Percentiles rank a stretch among this genome's conserved stretches.
Evolutionary conservation across 805 yeast genomes (phyloP).

Genomic region (Phaffomyces thermotolerans): DNA sequence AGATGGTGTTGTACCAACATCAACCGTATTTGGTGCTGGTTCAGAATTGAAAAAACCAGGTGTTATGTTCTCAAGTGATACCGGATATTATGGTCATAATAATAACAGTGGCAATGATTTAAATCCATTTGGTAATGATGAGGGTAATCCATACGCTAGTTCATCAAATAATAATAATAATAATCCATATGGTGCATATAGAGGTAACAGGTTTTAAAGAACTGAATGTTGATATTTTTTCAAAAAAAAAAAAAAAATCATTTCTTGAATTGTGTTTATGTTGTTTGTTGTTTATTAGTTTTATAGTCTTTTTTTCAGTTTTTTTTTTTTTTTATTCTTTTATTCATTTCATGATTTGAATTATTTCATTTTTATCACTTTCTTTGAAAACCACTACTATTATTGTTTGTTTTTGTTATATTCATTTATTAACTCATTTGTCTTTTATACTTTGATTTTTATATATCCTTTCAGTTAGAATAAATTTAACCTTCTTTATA

Average conservation of each 20-base stretch:
- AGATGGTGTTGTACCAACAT: constrained; percentile 4
- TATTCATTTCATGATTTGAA: no score
- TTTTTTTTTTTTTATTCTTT: no score
- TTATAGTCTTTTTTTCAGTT: no score
- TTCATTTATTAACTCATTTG: no score
- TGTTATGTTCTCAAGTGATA: constrained; percentile 4
- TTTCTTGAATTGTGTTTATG: constrained; percentile 7
- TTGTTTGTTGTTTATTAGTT: not conserved
- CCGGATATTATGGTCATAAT: constrained; percentile 2
- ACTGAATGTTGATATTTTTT: not conserved
- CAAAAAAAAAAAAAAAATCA: no score
- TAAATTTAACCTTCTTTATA: no score
- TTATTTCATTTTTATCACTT: no score
- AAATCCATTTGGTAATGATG: constrained; percentile 3
- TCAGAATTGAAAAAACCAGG: constrained; percentile 4
- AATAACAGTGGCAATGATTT: not conserved
- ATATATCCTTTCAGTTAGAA: no score
- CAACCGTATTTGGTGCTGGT: constrained; percentile 4
- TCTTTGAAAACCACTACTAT: no score
- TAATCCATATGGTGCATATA: constrained; percentile 2
- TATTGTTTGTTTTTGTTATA: no score
- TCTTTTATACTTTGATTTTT: no score
- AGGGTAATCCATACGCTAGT: not conserved
- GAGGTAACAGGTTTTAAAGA: constrained; percentile 3
- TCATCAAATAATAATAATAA: not conserved